These are phyloP conservation scores for Phytophthora citricola DNA, from an alignment of 352 stramenopile genomes.

Conservation along the genomic window DNA sequence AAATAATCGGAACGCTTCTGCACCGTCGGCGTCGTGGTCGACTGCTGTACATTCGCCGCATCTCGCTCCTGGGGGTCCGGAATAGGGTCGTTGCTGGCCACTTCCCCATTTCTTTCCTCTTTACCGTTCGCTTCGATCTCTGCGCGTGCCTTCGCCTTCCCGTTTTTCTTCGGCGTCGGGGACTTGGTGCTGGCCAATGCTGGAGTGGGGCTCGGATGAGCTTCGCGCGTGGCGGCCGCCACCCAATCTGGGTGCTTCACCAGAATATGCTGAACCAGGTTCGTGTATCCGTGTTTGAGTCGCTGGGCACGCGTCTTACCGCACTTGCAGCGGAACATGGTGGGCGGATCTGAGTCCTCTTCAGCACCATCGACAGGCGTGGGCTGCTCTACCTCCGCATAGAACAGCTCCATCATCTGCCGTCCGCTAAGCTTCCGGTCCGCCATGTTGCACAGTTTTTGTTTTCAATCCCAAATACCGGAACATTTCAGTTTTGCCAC, in stretches of 20 bases:
- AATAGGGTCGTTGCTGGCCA: constrained; percentile 1
- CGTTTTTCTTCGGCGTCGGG: constrained; percentile 11
- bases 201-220: constrained; percentile 26
- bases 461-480: constrained; percentile 10
- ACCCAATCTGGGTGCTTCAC: constrained; percentile 74
- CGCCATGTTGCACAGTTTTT: constrained; percentile 17
- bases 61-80: constrained; percentile 8
- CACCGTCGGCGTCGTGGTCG: constrained; percentile 1
- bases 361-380: not conserved
- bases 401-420: constrained; percentile 62
- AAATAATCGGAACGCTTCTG: constrained; percentile 92
- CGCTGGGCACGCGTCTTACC: constrained; percentile 63
- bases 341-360: constrained; percentile 16
- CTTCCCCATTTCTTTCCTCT: not conserved
- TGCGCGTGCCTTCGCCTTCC: constrained; percentile 7
- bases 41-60: not conserved
- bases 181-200: constrained; percentile 29
- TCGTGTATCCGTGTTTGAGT: constrained; percentile 64
- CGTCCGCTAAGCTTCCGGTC: constrained; percentile 42
- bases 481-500: not conserved
- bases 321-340: constrained; percentile 66
- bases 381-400: constrained; percentile 34
- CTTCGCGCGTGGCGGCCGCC: constrained; percentile 29
- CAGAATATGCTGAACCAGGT: constrained; percentile 71
- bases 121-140: not conserved